Evolutionary conservation across 805 yeast genomes (phyloP).

Genomic region (Priceomyces carsonii): DNA sequence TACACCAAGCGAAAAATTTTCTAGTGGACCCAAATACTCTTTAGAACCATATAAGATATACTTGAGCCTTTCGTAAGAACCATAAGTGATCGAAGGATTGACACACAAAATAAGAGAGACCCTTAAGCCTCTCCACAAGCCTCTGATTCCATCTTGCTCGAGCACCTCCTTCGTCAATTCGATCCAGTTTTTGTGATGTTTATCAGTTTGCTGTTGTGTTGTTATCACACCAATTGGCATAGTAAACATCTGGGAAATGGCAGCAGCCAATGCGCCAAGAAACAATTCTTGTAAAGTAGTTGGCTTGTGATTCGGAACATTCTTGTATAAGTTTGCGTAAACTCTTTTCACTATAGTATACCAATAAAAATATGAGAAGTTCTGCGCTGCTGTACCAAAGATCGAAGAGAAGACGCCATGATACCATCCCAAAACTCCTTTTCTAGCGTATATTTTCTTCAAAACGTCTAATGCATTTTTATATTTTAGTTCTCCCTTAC

Average conservation of each 20-base stretch:
- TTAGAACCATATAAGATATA: conserved; percentile 45
- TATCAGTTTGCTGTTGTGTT: conserved; percentile 57
- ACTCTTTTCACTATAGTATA: conserved; percentile 67
- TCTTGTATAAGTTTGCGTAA: conserved; percentile 43
- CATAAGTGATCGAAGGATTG: conserved; percentile 87
- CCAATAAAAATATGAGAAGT: conserved; percentile 86
- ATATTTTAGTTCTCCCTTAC: conserved; percentile 40
- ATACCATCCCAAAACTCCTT: conserved; percentile 71
- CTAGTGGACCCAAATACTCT: conserved; percentile 53
- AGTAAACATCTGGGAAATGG: conserved; percentile 76
- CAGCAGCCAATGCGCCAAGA: conserved; percentile 80
- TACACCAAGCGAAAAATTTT: conserved; percentile 76
- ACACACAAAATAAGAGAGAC: conserved; percentile 76
- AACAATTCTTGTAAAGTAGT: conserved; percentile 67
- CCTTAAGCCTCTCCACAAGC: conserved; percentile 83
- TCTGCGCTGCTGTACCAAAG: conserved; percentile 72
- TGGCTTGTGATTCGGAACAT: conserved; percentile 37
- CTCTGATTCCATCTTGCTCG: conserved; percentile 63
- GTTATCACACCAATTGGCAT: conserved; percentile 80
- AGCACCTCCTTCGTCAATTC: conserved; percentile 49
- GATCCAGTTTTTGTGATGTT: conserved; percentile 31
- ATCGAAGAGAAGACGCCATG: conserved; percentile 69
- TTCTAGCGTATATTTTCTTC: conserved; percentile 51
- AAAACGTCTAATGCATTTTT: conserved; percentile 64
- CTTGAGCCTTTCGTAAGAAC: conserved; percentile 71